Conservation (phyloP, 176 grass and related monocot genomes). For the Eremochloa ophiuroides region DNA sequence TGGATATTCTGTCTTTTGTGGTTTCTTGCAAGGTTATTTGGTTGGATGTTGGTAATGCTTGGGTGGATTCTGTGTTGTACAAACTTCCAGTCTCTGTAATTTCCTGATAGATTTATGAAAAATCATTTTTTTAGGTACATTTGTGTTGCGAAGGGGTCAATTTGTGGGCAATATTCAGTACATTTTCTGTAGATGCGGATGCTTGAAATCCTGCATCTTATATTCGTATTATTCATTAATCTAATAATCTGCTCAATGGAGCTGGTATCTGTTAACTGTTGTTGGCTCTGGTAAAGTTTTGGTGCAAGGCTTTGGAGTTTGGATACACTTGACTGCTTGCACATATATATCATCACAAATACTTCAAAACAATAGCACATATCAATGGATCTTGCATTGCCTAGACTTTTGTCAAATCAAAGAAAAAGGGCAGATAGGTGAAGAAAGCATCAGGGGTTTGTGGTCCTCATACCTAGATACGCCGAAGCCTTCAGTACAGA, state of each 20-base stretch:
- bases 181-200: neutral
- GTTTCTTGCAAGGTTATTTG: constrained; percentile 9
- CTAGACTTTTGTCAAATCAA: neutral
- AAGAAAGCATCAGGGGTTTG: neutral
- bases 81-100: constrained; percentile 3
- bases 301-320: neutral
- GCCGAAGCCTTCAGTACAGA: neutral
- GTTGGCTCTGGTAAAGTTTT: neutral
- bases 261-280: neutral
- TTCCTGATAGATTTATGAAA: neutral
- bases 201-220: neutral
- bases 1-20: neutral
- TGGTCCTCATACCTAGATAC: constrained; percentile 21
- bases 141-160: neutral
- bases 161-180: neutral
- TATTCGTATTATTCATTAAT: neutral
- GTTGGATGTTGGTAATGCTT: constrained; percentile 15
- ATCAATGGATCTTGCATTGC: neutral
- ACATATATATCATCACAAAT: neutral
- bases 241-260: neutral
- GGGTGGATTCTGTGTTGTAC: constrained; percentile 14
- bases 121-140: constrained; percentile 6
- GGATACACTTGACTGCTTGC: neutral
- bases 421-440: neutral
- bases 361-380: neutral